Base-by-base conservation (phyloP, 1,284 basidiomycete genomes). In the Puccinia coronata region DNA sequence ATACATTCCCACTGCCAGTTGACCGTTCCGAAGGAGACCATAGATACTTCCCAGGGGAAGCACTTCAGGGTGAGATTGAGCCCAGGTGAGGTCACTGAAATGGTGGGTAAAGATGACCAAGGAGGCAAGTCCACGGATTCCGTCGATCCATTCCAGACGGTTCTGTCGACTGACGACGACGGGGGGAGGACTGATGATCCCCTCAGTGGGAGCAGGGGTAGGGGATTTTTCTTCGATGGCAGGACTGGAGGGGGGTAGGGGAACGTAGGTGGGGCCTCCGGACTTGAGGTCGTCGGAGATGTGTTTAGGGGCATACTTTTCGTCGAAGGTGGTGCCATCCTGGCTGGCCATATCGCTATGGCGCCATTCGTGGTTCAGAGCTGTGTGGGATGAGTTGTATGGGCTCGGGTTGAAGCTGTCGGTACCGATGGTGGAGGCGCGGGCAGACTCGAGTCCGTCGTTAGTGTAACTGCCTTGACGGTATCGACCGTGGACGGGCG, bases 81-180 rank as follows among this genome's bases (percentile, higher is more conserved):
- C 82, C 83, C 86, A 87, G 23, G 87, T 87, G 69, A 87, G 82
- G 83, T 87, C 86, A 80, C 85, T 84, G 79, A 86, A 87, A 82
- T 87, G 86, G 76, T 86, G 86, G 78, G 86, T 86, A 83, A 86
- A 86, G 83, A 87, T 86, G 83, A 87, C 83, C 82, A 87, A 82
- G 67, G 86, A 86, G 39, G 86, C 86, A 71, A 87, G 82, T 65
- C 87, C 87, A 78, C 87, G 85, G 11, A 87, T 83, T 72, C 87
- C 87, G 70, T 87, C 87, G 73, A 87, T 86, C 84, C 86, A 87
- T 82, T 85, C 86, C 82, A 87, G 83, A 74, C 85, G 85, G 82
- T 86, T 86, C 59, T 83, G 83, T 36, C 85, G 83, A 55, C 82
- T 83, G 71, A 86, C 82, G 59, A 85, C 83, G 78, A 86, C 84